phyloP scores from a whole-genome alignment of 805 yeast genomes.

The Kodamaea neixiangensis region DNA sequence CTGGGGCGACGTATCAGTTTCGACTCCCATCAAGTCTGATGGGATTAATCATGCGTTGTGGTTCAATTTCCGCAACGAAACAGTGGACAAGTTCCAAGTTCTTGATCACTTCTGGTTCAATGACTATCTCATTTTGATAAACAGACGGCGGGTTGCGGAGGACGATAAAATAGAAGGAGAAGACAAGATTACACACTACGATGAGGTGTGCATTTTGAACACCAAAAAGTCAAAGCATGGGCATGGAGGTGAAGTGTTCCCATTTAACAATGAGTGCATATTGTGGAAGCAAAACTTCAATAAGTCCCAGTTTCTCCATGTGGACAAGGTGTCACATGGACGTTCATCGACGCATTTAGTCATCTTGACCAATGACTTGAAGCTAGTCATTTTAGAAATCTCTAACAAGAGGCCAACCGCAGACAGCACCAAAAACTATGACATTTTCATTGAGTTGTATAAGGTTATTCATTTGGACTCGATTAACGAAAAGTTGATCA shows the following conservation, averaged over 20 bases:
- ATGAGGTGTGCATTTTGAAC: constrained; percentile 40
- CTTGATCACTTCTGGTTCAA: constrained; percentile 38
- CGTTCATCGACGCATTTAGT: constrained; percentile 18
- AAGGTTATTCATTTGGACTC: constrained; percentile 38
- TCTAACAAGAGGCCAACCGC: constrained; percentile 10
- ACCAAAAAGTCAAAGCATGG: constrained; percentile 34
- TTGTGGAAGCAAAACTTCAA: constrained; percentile 40
- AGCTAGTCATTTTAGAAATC: constrained; percentile 30
- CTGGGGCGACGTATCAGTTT: constrained; percentile 29
- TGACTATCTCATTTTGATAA: constrained; percentile 35
- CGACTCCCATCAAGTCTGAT: constrained; percentile 29
- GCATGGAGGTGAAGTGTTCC: constrained; percentile 27
- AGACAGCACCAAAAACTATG: constrained; percentile 17
- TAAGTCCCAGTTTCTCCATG: constrained; percentile 22
- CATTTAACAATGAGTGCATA: constrained; percentile 40
- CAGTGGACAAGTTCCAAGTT: constrained; percentile 34
- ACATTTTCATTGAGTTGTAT: constrained; percentile 30
- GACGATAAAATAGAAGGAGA: constrained; percentile 18
- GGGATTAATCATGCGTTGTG: constrained; percentile 38
- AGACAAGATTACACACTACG: constrained; percentile 18
- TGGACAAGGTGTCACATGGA: constrained; percentile 16
- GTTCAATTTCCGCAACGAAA: constrained; percentile 39
- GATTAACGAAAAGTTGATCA: constrained; percentile 27
- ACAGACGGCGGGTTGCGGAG: constrained; percentile 20
- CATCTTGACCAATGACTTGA: constrained; percentile 31